A percentile compares a stretch with the other conserved stretches of the same genome.
These are phyloP conservation scores for Corylus americana DNA, from an alignment of 306 rosid species.

Conservation along the genomic window DNA sequence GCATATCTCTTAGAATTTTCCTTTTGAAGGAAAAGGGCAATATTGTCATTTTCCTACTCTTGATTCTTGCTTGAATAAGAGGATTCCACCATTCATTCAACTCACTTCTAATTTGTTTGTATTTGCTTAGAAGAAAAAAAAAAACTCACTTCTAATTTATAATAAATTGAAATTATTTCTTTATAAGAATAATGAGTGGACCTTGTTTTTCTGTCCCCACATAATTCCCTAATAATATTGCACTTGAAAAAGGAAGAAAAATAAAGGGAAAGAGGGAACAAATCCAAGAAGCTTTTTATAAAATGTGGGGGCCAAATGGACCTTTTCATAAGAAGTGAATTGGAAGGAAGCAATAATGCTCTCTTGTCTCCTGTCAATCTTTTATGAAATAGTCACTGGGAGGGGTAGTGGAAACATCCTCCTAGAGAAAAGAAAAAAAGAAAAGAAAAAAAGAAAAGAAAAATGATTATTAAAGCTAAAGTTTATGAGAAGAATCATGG, in stretches of 20 bases:
- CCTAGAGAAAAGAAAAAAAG: background rate
- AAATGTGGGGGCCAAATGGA: conserved; percentile 40
- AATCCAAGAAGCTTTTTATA: conserved; percentile 20
- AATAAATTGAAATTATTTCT: background rate
- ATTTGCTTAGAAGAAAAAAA: too few species aligned
- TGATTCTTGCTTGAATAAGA: background rate
- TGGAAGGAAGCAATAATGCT: conserved; percentile 22
- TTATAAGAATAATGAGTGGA: background rate
- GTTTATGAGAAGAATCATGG: conserved; percentile 16
- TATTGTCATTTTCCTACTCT: background rate
- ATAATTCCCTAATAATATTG: conserved; percentile 19
- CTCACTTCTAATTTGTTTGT: background rate
- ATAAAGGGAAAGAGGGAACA: conserved; percentile 3
- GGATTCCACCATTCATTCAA: background rate
- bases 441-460: background rate
- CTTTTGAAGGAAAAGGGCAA: background rate
- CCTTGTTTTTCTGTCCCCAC: conserved; percentile 21
- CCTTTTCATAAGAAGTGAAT: conserved; percentile 16
- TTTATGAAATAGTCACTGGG: background rate
- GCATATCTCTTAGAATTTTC: background rate
- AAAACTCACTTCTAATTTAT: background rate
- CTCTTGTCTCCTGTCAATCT: conserved; percentile 8
- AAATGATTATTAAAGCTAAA: background rate
- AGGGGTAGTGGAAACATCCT: conserved; percentile 37
- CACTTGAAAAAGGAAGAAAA: conserved; percentile 9